Percentiles rank a stretch among this genome's conserved stretches.
Conservation (phyloP, 305 asterid species). For the Solanum aculeatissimum region DNA sequence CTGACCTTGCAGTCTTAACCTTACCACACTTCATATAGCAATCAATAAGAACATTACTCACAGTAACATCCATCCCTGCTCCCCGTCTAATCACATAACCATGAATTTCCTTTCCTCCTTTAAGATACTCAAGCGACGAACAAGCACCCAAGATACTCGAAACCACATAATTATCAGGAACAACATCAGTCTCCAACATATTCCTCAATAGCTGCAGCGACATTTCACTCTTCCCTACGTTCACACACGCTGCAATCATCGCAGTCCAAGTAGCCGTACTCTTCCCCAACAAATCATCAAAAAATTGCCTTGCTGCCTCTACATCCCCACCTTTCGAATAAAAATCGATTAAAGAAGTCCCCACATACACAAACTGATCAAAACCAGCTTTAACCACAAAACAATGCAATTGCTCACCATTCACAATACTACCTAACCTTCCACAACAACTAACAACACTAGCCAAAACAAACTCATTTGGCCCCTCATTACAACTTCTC, state of each 20-base stretch:
- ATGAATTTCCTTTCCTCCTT: slow-evolving; percentile 35
- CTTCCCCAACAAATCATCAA: slow-evolving; percentile 22
- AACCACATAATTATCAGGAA: slow-evolving; percentile 25
- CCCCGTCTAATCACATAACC: slow-evolving; percentile 20
- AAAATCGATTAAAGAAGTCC: slow-evolving; percentile 27
- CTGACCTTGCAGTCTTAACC: slow-evolving; percentile 5
- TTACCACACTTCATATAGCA: slow-evolving; percentile 32
- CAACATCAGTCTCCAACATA: slow-evolving; percentile 17
- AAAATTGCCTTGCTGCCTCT: slow-evolving; percentile 15
- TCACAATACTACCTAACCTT: slow-evolving; percentile 7
- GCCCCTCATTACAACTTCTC: slow-evolving; percentile 7
- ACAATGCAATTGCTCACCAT: slow-evolving; percentile 25
- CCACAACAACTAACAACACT: slow-evolving; percentile 24
- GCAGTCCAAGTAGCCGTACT: slow-evolving; percentile 31
- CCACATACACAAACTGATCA: slow-evolving; percentile 23
- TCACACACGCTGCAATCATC: slow-evolving; percentile 18
- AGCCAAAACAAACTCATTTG: slow-evolving; percentile 29
- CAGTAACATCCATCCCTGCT: slow-evolving; percentile 10
- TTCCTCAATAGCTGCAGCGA: slow-evolving; percentile 19
- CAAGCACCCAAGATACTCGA: slow-evolving; percentile 26
- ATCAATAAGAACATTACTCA: slow-evolving; percentile 21
- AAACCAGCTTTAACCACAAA: slow-evolving; percentile 21
- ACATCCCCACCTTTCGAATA: slow-evolving; percentile 21
- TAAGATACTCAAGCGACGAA: slow-evolving; percentile 14
- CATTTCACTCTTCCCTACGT: slow-evolving; percentile 16